These are phyloP conservation scores for Encephalitozoon intestinalis DNA, from an alignment of 371 early-diverging fungal species.

Conservation along the genomic window DNA sequence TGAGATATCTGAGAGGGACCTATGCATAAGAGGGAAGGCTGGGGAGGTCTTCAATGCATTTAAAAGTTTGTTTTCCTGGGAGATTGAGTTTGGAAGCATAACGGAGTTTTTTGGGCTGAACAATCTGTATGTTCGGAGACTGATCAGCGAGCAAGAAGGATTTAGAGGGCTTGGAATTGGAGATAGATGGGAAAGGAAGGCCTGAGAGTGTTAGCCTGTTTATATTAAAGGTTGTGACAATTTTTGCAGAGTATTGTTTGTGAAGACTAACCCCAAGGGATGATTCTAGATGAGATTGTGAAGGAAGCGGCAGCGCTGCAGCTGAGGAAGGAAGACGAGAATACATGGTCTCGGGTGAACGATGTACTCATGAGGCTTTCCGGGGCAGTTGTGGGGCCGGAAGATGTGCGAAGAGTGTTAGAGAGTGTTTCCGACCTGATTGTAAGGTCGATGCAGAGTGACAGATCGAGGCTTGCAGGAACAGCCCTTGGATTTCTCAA, in stretches of 20 bases:
- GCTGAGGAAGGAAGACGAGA: constrained; percentile 49
- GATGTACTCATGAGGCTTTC: constrained; percentile 10
- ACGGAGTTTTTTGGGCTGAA: background rate
- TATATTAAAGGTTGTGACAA: background rate
- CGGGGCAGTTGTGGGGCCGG: background rate
- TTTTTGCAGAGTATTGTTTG: constrained; percentile 10
- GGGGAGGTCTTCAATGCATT: constrained; percentile 1
- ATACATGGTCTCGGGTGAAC: constrained; percentile 43
- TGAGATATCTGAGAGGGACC: background rate
- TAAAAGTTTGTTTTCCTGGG: background rate
- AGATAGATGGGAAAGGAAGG: background rate
- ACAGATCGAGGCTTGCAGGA: constrained; percentile 44
- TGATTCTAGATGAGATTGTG: background rate
- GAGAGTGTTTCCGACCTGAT: constrained; percentile 8
- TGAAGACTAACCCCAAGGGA: background rate
- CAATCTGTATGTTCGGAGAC: background rate
- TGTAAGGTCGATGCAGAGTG: constrained; percentile 36
- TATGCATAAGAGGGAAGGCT: constrained; percentile 4
- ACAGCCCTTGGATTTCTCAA: constrained; percentile 32
- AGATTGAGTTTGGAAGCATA: background rate
- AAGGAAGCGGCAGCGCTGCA: constrained; percentile 10
- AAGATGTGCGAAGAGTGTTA: background rate
- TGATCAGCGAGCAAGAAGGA: background rate
- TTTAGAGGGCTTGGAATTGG: background rate
- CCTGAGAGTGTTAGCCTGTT: background rate